Evolutionary conservation across 768 basidiomycete species (phyloP), one percentile per base, ranked within the genome.

Genomic region (Thelephora ganbajun): DNA sequence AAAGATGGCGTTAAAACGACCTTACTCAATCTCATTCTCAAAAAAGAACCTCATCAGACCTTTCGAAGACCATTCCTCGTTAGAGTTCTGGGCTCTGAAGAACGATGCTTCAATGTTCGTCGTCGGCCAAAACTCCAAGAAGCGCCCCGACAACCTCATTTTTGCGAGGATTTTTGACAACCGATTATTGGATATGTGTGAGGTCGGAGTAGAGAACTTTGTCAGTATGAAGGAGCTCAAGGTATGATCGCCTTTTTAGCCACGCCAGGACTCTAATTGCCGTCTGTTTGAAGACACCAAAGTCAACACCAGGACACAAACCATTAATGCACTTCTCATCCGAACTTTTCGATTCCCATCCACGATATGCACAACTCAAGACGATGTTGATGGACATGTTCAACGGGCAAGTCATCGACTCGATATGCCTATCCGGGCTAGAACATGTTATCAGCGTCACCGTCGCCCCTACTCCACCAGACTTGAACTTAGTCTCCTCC

Each of bases 241-340:
- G 71, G 96, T 86, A 61, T 48, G 76, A 65, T 30, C 35, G 48
- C 36, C 12, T 34, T 3, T 35, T n/a, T 26, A 18, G 18, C 14
- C 12, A 16, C 7, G 16, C 22, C 4, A 14, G 18, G 14, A 14
- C 22, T 41, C 14, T 41, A 9, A 16, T 41, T 7, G 9, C 12
- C 14, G 37, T 5, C 30, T 19, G 13, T 34, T 34, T 14, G 13
- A 57, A 92, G 96, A 83, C 85, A 36, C 71, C 79, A 19, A 97
- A 94, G 76, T 80, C 84, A 12, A 83, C 90, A 3, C 79, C 84
- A 19, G 94, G 92, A 9, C 79, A 90, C 56, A 83, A 87, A 56
- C 94, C 96, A 42, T 65, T 97, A 54, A 80, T 99, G 73, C 90
- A 94, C 60, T 99, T 99, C 59, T 88, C 91, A 12, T 93, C 91